phyloP scores from a whole-genome alignment of 129 eudicot species.

The Arctium minus region DNA sequence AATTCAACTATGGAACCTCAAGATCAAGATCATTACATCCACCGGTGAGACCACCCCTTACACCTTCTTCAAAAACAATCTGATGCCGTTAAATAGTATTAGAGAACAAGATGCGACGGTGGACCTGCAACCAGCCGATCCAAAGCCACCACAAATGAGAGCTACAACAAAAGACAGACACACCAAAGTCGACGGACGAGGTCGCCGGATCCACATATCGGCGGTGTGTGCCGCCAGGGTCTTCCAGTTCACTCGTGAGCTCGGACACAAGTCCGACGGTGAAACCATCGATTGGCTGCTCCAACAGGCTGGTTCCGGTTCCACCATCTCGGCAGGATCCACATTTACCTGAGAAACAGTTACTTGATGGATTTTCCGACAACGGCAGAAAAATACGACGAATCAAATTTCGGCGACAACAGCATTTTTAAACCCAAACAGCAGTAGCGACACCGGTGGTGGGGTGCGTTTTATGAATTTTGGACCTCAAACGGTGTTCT shows the following conservation, averaged over 20 bases:
- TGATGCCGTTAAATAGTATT: neutral
- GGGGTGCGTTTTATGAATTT: slow-evolving; percentile 22
- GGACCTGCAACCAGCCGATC: neutral
- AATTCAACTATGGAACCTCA: slow-evolving; percentile 11
- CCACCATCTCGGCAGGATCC: slow-evolving; percentile 7
- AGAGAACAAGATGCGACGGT: neutral
- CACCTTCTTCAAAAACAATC: neutral
- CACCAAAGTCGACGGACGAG: slow-evolving; percentile 19
- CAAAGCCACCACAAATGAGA: slow-evolving; percentile 8
- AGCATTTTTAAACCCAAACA: neutral
- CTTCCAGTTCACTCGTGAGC: slow-evolving; percentile 19
- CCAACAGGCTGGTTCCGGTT: slow-evolving; percentile 18
- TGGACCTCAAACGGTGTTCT: slow-evolving; percentile 1
- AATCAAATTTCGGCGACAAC: slow-evolving; percentile 1
- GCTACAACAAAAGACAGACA: slow-evolving; percentile 10
- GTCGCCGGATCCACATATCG: slow-evolving; percentile 21
- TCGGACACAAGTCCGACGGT: slow-evolving; percentile 24
- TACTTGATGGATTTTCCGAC: neutral
- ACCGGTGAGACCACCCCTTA: neutral
- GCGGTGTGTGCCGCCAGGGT: slow-evolving; percentile 18
- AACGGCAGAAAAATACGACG: neutral
- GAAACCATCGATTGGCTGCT: slow-evolving; percentile 31
- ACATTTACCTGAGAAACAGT: slow-evolving; percentile 13
- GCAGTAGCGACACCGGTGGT: neutral
- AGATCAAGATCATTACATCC: neutral